Conservation (phyloP, 768 basidiomycete genomes). For the Trametes sanguinea region DNA sequence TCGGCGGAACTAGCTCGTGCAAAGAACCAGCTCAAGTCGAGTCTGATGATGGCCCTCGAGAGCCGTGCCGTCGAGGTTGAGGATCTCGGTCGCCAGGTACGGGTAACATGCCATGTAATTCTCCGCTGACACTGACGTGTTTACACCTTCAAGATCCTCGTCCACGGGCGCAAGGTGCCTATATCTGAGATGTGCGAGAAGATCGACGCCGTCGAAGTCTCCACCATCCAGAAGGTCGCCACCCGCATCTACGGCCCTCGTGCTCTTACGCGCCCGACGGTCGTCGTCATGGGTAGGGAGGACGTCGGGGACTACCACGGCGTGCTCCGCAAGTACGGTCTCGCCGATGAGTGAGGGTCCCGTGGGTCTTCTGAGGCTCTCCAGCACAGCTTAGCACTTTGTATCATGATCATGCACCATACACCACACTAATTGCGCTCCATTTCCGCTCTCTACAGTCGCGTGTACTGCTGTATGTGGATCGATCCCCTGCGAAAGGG, state of each 20-base stretch:
- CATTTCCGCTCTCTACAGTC: background rate
- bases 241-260: slow-evolving; percentile 69
- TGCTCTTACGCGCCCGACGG: slow-evolving; percentile 66
- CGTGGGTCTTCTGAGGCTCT: background rate
- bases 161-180: slow-evolving; percentile 83
- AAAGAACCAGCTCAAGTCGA: slow-evolving; percentile 93
- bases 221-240: slow-evolving; percentile 76
- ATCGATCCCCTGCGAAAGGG: no score
- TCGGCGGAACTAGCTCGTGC: slow-evolving; percentile 77
- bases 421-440: background rate
- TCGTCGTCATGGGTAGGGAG: slow-evolving; percentile 83
- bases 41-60: slow-evolving; percentile 93
- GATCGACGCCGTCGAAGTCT: slow-evolving; percentile 73
- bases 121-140: no score
- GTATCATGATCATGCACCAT: background rate
- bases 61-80: slow-evolving; percentile 83
- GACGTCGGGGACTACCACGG: slow-evolving; percentile 69
- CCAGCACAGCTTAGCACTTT: no score
- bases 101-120: slow-evolving; percentile 9
- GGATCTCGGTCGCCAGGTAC: slow-evolving; percentile 87
- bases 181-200: slow-evolving; percentile 89
- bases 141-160: slow-evolving; percentile 57
- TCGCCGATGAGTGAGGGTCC: slow-evolving; percentile 37
- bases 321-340: slow-evolving; percentile 69
- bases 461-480: no score